Conservation (phyloP, 495 filamentous ascomycete species). For the Aspergillus bertholletiae region DNA sequence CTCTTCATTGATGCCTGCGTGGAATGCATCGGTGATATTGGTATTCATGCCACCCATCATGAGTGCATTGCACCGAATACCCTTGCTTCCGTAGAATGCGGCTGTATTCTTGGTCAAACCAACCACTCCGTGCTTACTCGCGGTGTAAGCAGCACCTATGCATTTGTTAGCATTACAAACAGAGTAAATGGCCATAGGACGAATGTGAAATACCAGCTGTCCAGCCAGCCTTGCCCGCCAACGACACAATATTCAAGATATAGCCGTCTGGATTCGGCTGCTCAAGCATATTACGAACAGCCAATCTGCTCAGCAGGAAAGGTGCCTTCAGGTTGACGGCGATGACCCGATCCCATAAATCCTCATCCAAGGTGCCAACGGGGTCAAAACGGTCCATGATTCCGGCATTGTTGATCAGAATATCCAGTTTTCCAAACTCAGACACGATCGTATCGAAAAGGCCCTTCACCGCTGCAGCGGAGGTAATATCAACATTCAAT, state of each 20-base stretch:
- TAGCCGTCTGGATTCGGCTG: constrained; percentile 25
- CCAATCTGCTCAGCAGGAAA: constrained; percentile 49
- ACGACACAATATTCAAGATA: constrained; percentile 39
- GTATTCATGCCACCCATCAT: constrained; percentile 54
- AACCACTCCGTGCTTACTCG: constrained; percentile 36
- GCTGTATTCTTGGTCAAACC: constrained; percentile 64
- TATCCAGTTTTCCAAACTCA: constrained; percentile 31
- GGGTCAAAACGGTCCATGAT: constrained; percentile 58
- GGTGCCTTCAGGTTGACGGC: constrained; percentile 58
- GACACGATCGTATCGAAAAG: constrained; percentile 32
- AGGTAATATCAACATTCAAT: constrained; percentile 41
- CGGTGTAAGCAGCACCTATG: constrained; percentile 52
- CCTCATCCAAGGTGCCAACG: constrained; percentile 45
- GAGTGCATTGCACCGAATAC: constrained; percentile 55
- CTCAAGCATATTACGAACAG: constrained; percentile 43
- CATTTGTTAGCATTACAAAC: not conserved
- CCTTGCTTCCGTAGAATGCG: constrained; percentile 52
- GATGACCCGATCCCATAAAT: constrained; percentile 55
- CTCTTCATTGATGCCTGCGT: constrained; percentile 41
- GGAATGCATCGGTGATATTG: constrained; percentile 52
- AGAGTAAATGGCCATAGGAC: not conserved
- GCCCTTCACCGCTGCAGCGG: constrained; percentile 25
- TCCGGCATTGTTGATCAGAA: constrained; percentile 43
- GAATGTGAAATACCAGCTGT: constrained; percentile 28
- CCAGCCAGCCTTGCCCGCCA: constrained; percentile 31